phyloP scores from a whole-genome alignment of 208 protist species.

The Leptomonas pyrrhocoris region DNA sequence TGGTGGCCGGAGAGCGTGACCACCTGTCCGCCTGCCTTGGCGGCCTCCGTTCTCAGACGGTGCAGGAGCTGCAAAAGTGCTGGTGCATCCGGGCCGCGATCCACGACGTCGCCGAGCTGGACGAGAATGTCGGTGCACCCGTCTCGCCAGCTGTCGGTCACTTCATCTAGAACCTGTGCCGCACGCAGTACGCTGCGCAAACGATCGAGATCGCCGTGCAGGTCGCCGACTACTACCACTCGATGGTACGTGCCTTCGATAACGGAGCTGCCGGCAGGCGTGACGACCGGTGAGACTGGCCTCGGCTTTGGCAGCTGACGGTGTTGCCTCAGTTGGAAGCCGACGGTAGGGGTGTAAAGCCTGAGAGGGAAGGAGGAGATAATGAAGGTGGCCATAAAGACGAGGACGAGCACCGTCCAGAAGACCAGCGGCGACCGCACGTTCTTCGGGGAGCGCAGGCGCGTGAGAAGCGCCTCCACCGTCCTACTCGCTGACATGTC shows the following conservation, averaged over 20 bases:
- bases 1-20: constrained; percentile 71
- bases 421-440: constrained; percentile 13
- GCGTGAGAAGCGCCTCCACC: constrained; percentile 9
- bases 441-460: constrained; percentile 8
- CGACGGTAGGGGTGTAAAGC: constrained; percentile 30
- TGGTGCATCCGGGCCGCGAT: constrained; percentile 44
- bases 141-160: constrained; percentile 38
- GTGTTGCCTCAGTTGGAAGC: constrained; percentile 20
- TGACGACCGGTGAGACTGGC: neutral
- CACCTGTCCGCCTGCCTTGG: constrained; percentile 58
- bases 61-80: constrained; percentile 56
- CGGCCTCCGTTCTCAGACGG: constrained; percentile 12
- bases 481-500: neutral
- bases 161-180: constrained; percentile 41
- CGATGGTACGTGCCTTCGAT: constrained; percentile 14
- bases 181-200: constrained; percentile 40
- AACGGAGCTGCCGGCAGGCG: constrained; percentile 5
- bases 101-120: constrained; percentile 74
- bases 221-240: constrained; percentile 63
- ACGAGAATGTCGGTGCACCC: constrained; percentile 51
- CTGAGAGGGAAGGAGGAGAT: constrained; percentile 16
- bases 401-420: constrained; percentile 24
- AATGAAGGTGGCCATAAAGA: constrained; percentile 19
- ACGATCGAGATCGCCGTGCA: constrained; percentile 58
- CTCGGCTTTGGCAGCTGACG: neutral